Conservation (phyloP, 306 rosid genomes). For the Malus sieversii region DNA sequence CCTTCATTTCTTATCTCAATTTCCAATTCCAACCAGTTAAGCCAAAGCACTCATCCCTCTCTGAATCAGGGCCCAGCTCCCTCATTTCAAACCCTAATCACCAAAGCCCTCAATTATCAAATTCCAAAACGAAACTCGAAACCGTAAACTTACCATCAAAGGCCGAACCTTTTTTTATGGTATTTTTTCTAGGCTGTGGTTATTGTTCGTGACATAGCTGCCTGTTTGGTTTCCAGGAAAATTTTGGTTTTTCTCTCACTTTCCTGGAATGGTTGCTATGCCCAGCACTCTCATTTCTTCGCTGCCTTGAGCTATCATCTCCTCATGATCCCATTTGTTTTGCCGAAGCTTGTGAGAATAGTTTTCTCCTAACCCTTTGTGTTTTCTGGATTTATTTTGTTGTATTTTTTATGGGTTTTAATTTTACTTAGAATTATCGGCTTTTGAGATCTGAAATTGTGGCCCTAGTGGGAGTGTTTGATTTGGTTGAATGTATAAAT, state of each 20-base stretch:
- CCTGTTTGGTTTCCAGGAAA: not conserved
- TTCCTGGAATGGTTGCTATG: conserved; percentile 32
- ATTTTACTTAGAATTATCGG: conserved; percentile 3
- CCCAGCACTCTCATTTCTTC: conserved; percentile 10
- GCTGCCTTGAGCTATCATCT: conserved; percentile 11
- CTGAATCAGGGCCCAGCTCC: no score
- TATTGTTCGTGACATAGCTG: conserved; percentile 22
- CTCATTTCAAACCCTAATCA: no score
- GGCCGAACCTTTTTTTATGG: not conserved
- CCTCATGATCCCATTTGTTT: conserved; percentile 32
- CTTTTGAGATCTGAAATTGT: conserved; percentile 42
- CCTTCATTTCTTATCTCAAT: no score
- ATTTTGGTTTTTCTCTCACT: conserved; percentile 5
- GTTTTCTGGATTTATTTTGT: not conserved
- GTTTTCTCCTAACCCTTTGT: not conserved
- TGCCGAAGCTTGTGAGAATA: conserved; percentile 4
- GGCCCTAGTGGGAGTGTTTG: not conserved
- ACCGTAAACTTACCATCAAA: no score
- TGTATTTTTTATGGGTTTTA: conserved; percentile 11
- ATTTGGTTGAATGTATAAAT: conserved; percentile 12
- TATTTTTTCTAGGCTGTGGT: not conserved
- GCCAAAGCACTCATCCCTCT: no score
- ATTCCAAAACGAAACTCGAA: no score
- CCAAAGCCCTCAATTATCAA: no score
- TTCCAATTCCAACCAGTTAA: no score